Evolutionary conservation across 306 rosid genomes (phyloP).

Genomic region (Sicyos edulis): DNA sequence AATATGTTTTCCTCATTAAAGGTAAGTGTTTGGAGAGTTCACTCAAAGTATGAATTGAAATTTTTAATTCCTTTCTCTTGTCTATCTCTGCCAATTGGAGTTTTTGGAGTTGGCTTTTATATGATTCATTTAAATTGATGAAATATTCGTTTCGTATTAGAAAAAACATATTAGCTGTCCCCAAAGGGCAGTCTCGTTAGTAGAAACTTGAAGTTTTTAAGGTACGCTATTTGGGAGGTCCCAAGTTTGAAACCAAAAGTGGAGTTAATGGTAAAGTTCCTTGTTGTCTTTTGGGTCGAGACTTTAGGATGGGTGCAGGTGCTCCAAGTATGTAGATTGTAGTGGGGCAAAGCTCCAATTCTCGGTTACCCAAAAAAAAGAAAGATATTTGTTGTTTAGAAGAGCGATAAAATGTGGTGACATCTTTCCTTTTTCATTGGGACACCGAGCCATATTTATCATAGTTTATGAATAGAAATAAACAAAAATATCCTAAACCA

Average conservation of each 20-base stretch:
- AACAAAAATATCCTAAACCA: background rate
- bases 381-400: background rate
- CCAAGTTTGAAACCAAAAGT: no score
- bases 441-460: background rate
- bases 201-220: no score
- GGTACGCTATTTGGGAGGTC: no score
- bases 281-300: no score
- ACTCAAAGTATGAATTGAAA: background rate
- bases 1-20: slow-evolving; percentile 76
- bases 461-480: background rate
- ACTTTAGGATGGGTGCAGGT: no score
- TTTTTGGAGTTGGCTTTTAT: background rate
- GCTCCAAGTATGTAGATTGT: no score
- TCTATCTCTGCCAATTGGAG: background rate
- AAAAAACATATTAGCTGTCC: background rate
- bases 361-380: no score
- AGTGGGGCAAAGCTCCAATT: no score
- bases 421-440: background rate
- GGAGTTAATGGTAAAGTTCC: no score
- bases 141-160: background rate
- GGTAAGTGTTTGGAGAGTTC: slow-evolving; percentile 40
- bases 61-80: background rate
- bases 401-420: background rate
- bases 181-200: no score
- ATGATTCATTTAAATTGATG: background rate